Base-by-base conservation (phyloP, 768 basidiomycete genomes). In the Udeniomyces megalosporus region DNA sequence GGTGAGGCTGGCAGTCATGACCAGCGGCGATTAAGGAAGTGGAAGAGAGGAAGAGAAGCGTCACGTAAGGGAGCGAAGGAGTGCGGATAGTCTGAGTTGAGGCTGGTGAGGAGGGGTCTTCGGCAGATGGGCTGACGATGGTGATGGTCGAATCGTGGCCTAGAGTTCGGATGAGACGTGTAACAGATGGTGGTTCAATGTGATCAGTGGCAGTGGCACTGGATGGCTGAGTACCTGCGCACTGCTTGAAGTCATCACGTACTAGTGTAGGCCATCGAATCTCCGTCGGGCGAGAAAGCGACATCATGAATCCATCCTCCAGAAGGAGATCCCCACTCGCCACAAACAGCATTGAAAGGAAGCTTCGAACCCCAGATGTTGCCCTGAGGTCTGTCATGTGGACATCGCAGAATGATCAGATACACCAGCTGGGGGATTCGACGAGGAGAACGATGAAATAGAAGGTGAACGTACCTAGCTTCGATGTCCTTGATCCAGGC, bases 401-500 rank as follows among this genome's bases (percentile, higher is more conserved):
- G n/a, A n/a, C n/a, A n/a, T n/a, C n/a, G n/a, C n/a, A n/a, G n/a
- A 20, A 24, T 38, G 20, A 28, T 1, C 28, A 5, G 17, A n/a
- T 12, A 20, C 20, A 15, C 20, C 5, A 44, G 59, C 17, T 32
- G 7, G 5, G n/a, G 32, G 15, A 14, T 24, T 32, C 17, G 20
- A 11, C 11, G 10, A 1, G 14, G 32, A 7, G 0, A n/a, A 28
- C 20, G 31, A 54, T 2, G 26, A 17, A 12, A 22, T 47, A 46
- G 58, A 52, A 15, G 17, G 14, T 42, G 6, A 20, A 47, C 57
- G 10, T 67, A 86, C 93, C 84, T 86, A 70, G 87, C 82, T 71
- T 99, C 95, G 24, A 96, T 84, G 68, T 95, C 95, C 78, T 99
- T 99, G 77, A 97, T 92, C 74, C 89, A 97, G 3, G 91, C 95